A percentile compares a stretch with the other conserved stretches of the same genome.
phyloP scores from a whole-genome alignment of 768 basidiomycete species.

The Clathrus columnatus region DNA sequence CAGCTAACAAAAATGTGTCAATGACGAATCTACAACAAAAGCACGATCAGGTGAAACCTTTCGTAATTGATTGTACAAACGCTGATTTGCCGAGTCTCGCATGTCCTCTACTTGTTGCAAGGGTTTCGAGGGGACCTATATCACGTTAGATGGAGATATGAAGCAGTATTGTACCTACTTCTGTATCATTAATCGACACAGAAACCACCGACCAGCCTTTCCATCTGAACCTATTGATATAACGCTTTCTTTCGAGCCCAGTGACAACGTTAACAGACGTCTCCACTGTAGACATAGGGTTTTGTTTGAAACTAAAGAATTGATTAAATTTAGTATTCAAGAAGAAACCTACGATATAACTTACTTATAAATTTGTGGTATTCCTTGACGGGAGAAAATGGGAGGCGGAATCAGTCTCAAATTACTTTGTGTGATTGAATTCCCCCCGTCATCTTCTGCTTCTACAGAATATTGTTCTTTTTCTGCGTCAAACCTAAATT shows the following conservation, averaged over 20 bases:
- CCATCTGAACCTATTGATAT: constrained; percentile 85
- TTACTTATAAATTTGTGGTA: constrained; percentile 78
- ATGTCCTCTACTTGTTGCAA: constrained; percentile 52
- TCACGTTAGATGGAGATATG: constrained; percentile 1
- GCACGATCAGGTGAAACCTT: constrained; percentile 27
- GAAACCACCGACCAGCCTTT: constrained; percentile 65
- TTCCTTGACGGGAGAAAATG: constrained; percentile 72
- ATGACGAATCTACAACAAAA: constrained; percentile 14
- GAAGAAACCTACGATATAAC: constrained; percentile 13
- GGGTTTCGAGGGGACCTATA: constrained; percentile 57
- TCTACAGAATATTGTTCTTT: constrained; percentile 50
- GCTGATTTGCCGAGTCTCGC: constrained; percentile 44
- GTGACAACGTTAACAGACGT: constrained; percentile 64
- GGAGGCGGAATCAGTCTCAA: constrained; percentile 82
- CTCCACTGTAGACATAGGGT: constrained; percentile 61
- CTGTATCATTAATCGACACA: constrained; percentile 55
- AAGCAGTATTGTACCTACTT: constrained; percentile 27
- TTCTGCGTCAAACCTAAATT: constrained; percentile 63
- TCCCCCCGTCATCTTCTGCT: constrained; percentile 9
- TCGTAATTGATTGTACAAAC: constrained; percentile 45
- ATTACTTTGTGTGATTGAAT: constrained; percentile 32
- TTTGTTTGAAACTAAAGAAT: constrained; percentile 59
- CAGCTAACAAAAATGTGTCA: constrained; percentile 33
- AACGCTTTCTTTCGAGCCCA: constrained; percentile 69
- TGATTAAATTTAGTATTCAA: not conserved